Base-by-base conservation (phyloP, 441 rosid species). In the Arabidopsis lyrata region DNA sequence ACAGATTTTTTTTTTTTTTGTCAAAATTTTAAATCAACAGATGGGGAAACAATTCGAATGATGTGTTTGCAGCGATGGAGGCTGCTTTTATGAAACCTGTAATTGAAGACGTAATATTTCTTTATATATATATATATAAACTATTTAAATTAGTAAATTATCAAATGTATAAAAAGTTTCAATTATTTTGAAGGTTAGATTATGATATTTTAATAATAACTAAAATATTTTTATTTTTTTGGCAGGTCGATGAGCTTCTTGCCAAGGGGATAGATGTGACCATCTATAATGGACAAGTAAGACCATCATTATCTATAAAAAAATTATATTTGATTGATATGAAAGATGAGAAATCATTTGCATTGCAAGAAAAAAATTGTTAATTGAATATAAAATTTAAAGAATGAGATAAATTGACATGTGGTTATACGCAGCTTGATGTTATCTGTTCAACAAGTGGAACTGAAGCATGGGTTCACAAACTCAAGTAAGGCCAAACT, bases 81-180 rank as follows among this genome's bases (percentile, higher is more conserved):
- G 92, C 84, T 56, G 97, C 90, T 66, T 94, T 94, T 73, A 94
- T 94, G 97, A 88, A 78, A 61, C 90, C 96, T 7, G 87, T 89
- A 64, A 86, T 90, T 63, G 56, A 79, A 13, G 98, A 80, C 86
- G 98, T 91, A 77, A 48, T 59, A 15, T 39, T 47, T 59, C 2
- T 58, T 39, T 29, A n/a, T n/a, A n/a, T n/a, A n/a, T n/a, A n/a
- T n/a, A 5, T 5, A 2, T 0, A 8, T 58, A 14, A 49, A n/a
- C 8, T 52, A 5, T 2, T 2, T 1, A 27, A 53, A 27, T 35
- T 24, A 29, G 2, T 29, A 4, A 29, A 29, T 29, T 29, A 29
- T 4, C 4, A 29, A 29, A n/a, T n/a, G n/a, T n/a, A n/a, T n/a
- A 29, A 24, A 29, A 29, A 29, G 4, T 65, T 8, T 58, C 0